Base-by-base conservation (phyloP, 2,329 filamentous ascomycete species). In the Aspergillus clavatus region DNA sequence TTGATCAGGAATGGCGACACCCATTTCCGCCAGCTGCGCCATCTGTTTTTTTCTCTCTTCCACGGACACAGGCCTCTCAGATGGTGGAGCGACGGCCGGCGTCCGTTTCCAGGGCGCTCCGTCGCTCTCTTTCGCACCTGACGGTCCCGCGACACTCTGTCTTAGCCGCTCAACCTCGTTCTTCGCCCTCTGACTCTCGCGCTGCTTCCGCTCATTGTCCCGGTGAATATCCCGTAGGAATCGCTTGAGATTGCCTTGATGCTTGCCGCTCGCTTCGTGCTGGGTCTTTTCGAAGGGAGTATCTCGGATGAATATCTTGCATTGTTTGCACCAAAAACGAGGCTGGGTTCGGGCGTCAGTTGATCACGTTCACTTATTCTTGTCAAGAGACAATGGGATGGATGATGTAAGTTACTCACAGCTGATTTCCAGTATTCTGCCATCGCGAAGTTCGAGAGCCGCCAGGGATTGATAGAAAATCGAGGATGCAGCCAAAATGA, bases 351-450 rank as follows among this genome's bases (percentile, higher is more conserved):
- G n/a, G 16, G 40, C 68, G 59, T 31, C 42, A 18, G 21, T 10
- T 8, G 23, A 28, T 8, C 10, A 38, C n/a, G 23, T 24, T 12
- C 7, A n/a, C 21, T 18, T 8, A n/a, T 4, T 16, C 29, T 16
- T 4, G 7, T 16, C 7, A 33, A 26, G 18, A 14, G 22, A 23
- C 7, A 31, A 21, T 1, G 5, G 7, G 40, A 12, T 27, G 23
- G 2, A 21, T 7, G 2, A 5, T 16, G 19, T 27, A 7, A 18
- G 27, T 7, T 14, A 62, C 73, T 67, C 65, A 81, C 80, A 26
- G 90, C 95, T 16, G 91, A 96, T 68, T 97, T 97, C 93, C 93
- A 97, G 72, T 95, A 94, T 76, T 97, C 93, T 0, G 93, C 84
- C 93, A 98, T 45, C 12, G 18, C 22, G 21, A 39, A 22, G 8